Evolutionary conservation across 306 rosid genomes (phyloP).

Genomic region (Malus sieversii): DNA sequence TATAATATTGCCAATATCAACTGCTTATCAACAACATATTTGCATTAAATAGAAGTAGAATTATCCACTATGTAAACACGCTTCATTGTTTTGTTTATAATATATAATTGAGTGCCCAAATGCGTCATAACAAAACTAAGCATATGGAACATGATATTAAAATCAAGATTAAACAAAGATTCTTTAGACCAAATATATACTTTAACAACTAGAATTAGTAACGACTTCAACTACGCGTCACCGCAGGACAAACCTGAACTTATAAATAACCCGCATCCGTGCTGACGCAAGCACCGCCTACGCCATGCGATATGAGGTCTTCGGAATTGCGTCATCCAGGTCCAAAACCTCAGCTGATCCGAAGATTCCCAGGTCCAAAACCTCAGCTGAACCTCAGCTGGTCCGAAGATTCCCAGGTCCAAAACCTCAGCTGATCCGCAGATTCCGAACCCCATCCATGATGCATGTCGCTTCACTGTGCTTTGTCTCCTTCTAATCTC

Average conservation of each 20-base stretch:
- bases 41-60: too few relatives aligned
- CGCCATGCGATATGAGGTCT: not conserved
- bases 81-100: not conserved
- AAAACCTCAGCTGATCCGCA: not conserved
- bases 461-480: not conserved
- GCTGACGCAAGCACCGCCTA: not conserved
- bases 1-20: too few relatives aligned
- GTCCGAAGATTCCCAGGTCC: too few relatives aligned
- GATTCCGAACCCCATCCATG: not conserved
- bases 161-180: too few relatives aligned
- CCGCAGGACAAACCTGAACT: not conserved
- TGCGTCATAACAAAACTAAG: not conserved
- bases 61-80: not conserved
- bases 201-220: not conserved
- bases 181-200: not conserved
- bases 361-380: too few relatives aligned
- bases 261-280: not conserved
- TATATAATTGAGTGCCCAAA: not conserved
- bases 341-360: too few relatives aligned
- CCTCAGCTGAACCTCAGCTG: not conserved
- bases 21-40: too few relatives aligned
- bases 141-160: not conserved
- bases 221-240: not conserved
- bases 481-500: not conserved
- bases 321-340: not conserved